These are phyloP conservation scores for Mortierella sp. DNA, from an alignment of 371 early-diverging fungal genomes.

Conservation along the genomic window DNA sequence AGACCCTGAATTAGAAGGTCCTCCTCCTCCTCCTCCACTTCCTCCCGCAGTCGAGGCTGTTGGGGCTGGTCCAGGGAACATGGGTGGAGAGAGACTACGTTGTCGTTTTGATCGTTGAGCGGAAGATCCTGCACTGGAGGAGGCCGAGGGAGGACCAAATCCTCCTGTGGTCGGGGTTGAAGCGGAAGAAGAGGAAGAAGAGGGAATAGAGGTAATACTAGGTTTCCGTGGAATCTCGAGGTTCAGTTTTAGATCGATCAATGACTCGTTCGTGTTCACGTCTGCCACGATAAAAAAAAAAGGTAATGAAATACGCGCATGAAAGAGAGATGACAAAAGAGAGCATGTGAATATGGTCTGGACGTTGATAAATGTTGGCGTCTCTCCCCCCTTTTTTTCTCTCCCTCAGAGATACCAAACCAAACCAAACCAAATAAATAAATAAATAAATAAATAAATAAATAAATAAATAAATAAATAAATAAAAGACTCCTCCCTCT, in stretches of 20 bases:
- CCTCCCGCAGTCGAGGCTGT: background rate
- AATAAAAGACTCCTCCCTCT: background rate
- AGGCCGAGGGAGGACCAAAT: slow-evolving; percentile 19
- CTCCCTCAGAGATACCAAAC: too few species aligned
- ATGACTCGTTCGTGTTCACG: slow-evolving; percentile 41
- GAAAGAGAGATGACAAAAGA: too few species aligned
- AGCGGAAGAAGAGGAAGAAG: slow-evolving; percentile 22
- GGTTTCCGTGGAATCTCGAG: slow-evolving; percentile 49
- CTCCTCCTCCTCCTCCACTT: slow-evolving; percentile 13
- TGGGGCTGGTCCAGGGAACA: background rate
- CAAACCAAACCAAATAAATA: too few species aligned
- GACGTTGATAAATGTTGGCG: too few species aligned
- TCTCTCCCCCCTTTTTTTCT: too few species aligned
- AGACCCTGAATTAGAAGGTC: slow-evolving; percentile 11
- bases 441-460: too few species aligned
- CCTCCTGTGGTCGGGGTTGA: slow-evolving; percentile 24
- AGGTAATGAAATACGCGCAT: too few species aligned
- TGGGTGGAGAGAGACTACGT: slow-evolving; percentile 26
- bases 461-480: background rate
- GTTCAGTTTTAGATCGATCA: slow-evolving; percentile 47
- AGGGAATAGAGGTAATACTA: slow-evolving; percentile 10
- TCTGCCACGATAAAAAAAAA: slow-evolving; percentile 6
- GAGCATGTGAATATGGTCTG: too few species aligned
- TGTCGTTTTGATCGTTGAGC: slow-evolving; percentile 26
- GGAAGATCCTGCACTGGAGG: slow-evolving; percentile 10